A percentile compares a stretch with the other conserved stretches of the same genome.
Evolutionary conservation across 805 yeast species (phyloP).

Genomic region (Metschnikowia similis): DNA sequence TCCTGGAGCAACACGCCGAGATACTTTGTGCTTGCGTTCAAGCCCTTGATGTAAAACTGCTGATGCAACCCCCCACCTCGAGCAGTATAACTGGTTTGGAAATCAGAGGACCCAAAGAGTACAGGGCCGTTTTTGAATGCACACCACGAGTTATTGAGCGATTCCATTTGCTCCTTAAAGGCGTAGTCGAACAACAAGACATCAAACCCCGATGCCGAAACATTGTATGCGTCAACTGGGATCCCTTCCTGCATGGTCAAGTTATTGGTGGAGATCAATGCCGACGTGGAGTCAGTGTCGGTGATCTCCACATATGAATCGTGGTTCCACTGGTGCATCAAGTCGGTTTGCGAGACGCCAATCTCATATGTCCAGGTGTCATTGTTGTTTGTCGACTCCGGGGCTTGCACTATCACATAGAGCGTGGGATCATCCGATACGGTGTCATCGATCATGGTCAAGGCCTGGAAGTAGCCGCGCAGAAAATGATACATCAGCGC

Average conservation of each 20-base stretch:
- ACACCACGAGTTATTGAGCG: conserved; percentile 59
- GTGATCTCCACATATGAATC: conserved; percentile 51
- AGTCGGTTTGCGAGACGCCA: conserved; percentile 59
- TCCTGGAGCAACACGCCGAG: conserved; percentile 59
- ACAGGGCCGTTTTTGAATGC: conserved; percentile 59
- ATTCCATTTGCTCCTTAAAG: conserved; percentile 29
- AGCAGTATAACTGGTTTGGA: conserved; percentile 35
- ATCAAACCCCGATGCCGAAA: conserved; percentile 28
- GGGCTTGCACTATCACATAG: conserved; percentile 39
- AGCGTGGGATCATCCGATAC: conserved; percentile 12
- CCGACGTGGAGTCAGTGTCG: conserved; percentile 68
- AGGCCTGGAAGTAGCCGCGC: conserved; percentile 38
- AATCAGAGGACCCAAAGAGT: conserved; percentile 19
- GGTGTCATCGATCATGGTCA: conserved; percentile 30
- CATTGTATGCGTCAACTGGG: conserved; percentile 18
- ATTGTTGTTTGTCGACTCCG: conserved; percentile 32
- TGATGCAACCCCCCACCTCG: conserved; percentile 51
- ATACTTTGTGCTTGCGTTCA: conserved; percentile 60
- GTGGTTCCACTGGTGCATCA: conserved; percentile 68
- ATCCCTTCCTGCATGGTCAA: conserved; percentile 22
- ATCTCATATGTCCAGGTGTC: conserved; percentile 60
- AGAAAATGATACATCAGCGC: conserved; percentile 28
- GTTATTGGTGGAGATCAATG: conserved; percentile 59
- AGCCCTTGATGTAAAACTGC: conserved; percentile 57
- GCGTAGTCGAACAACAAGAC: conserved; percentile 47